Conservation (phyloP, 306 rosid genomes). For the Alnus glutinosa region DNA sequence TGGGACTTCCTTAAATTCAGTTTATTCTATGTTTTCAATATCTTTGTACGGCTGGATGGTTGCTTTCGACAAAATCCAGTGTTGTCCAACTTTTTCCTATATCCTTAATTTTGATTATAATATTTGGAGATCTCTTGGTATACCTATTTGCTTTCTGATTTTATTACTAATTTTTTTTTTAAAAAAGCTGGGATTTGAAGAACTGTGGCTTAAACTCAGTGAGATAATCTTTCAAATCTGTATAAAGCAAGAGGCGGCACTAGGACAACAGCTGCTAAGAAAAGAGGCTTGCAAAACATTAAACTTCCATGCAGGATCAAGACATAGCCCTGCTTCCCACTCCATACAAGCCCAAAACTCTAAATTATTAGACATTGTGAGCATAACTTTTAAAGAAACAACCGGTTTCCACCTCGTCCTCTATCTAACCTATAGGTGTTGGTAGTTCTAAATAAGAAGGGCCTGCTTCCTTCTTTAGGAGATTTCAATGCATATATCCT, state of each 20-base stretch:
- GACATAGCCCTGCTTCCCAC: not conserved
- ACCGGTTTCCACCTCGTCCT: not conserved
- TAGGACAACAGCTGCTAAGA: not conserved
- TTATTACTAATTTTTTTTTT: not conserved
- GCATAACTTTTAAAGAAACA: not conserved
- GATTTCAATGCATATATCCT: not conserved
- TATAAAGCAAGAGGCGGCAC: not conserved
- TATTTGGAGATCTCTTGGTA: not conserved
- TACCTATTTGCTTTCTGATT: not conserved
- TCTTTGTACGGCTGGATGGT: not conserved
- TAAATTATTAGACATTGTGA: no score
- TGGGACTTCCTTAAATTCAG: not conserved
- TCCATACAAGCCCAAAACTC: not conserved
- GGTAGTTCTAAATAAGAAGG: not conserved
- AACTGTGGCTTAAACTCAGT: not conserved
- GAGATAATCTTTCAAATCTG: not conserved
- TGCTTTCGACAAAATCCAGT: not conserved
- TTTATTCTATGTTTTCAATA: not conserved
- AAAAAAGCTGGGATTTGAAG: not conserved
- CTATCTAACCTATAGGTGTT: not conserved
- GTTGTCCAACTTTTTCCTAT: not conserved
- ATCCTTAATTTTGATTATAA: not conserved
- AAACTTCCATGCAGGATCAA: not conserved
- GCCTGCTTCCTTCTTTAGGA: not conserved
- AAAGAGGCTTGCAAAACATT: not conserved